Evolutionary conservation across 2,329 filamentous ascomycete species (phyloP).

Genomic region (Colletotrichum sp.): DNA sequence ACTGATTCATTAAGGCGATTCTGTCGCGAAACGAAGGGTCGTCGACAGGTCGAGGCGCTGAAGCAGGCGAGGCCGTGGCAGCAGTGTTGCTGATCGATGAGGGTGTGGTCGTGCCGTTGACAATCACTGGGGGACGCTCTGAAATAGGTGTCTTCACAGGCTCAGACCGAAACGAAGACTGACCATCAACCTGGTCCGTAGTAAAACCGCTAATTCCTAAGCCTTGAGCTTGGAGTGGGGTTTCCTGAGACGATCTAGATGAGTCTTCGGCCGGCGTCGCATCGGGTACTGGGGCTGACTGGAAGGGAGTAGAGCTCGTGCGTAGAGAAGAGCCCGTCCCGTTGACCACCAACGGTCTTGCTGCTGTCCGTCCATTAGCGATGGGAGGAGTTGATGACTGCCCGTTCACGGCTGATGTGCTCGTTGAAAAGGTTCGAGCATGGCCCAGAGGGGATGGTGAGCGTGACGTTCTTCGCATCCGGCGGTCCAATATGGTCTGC

Average conservation of each 20-base stretch:
- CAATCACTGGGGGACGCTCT: constrained; percentile 36
- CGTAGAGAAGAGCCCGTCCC: constrained; percentile 53
- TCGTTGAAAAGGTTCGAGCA: constrained; percentile 47
- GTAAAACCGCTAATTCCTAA: constrained; percentile 9
- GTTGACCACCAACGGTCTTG: constrained; percentile 59
- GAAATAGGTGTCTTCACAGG: constrained; percentile 20
- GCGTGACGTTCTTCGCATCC: constrained; percentile 58
- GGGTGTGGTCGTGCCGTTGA: constrained; percentile 36
- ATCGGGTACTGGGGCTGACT: not conserved
- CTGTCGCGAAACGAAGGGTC: constrained; percentile 47
- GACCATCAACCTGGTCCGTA: not conserved
- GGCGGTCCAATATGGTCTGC: constrained; percentile 57
- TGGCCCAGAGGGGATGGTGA: constrained; percentile 63
- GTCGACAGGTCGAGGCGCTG: constrained; percentile 26
- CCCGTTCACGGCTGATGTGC: constrained; percentile 44
- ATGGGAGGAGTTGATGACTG: constrained; percentile 42
- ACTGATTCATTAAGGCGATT: constrained; percentile 42
- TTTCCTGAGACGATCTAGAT: constrained; percentile 25
- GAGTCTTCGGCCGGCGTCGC: constrained; percentile 26
- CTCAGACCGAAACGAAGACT: not conserved
- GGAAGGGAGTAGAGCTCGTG: constrained; percentile 32
- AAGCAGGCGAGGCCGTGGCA: constrained; percentile 2
- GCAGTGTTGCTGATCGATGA: constrained; percentile 3
- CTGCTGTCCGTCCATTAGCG: constrained; percentile 36
- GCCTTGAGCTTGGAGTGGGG: constrained; percentile 30